Base-by-base conservation (phyloP, 768 basidiomycete genomes). In the Naganishia antarctica region DNA sequence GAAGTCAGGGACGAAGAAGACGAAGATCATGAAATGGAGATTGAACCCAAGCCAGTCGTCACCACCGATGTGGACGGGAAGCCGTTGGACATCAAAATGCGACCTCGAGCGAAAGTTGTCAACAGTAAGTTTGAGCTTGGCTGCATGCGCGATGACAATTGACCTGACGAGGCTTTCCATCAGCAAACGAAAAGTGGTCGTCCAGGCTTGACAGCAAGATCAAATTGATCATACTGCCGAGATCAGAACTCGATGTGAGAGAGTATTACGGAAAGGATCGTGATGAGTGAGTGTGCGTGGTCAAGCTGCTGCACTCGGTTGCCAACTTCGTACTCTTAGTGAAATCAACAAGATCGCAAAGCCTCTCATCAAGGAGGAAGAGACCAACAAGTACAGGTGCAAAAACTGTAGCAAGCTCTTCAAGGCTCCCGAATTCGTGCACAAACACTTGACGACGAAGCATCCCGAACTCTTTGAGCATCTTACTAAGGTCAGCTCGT, bases 361-460 rank as follows among this genome's bases (percentile, higher is more conserved):
- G 45, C 86, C 86, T 1, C 83, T 83, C 75, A 84, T 98, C 76
- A 93, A 93, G 79, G 89, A 91, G 75, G 94, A 98, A 78, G 94
- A 97, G 70, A 91, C 94, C 78, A 90, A 87, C 72, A 98, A 96
- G 76, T 98, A 89, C 80, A 83, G 96, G 68, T 99, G 96, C 81
- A 94, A 90, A 81, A 74, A 77, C 43, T 99, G 96, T 78, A 87
- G 86, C 79, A 99, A 99, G 80, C 82, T 98, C 23, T 99, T 99
- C 86, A 93, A 93, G 77, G 96, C 92, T 4, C 88, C 89, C 34
- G 86, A 92, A 26, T 99, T 97, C 79, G 89, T 98, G 50, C 91
- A 94, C 80, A 98, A 98, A 81, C 96, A 99, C 76, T 87, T 99
- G 66, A 84, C 87, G 13, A 91, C 93, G 76, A 98, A 98, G 76